Percentiles rank a stretch among this genome's conserved stretches.
These are phyloP conservation scores for Pochonia chlamydosporia DNA, from an alignment of 2,329 filamentous ascomycete species.

Conservation along the genomic window DNA sequence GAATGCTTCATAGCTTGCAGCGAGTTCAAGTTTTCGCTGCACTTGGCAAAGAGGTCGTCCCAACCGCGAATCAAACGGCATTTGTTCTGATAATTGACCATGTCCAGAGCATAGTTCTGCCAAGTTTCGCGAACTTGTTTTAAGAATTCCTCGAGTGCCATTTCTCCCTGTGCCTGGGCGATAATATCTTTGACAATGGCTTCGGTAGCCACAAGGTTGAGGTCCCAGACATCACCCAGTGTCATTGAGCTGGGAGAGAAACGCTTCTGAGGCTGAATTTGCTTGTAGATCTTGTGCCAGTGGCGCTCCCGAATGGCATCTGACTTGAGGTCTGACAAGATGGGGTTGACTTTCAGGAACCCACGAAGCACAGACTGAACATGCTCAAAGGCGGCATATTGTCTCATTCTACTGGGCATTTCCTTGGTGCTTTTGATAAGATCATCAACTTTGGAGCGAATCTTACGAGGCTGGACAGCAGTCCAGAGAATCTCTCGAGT, in stretches of 20 bases:
- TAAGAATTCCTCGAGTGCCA: slow-evolving; percentile 96
- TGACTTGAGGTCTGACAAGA: slow-evolving; percentile 87
- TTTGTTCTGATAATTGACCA: slow-evolving; percentile 97
- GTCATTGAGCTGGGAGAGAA: slow-evolving; percentile 94
- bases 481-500: slow-evolving; percentile 91
- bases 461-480: slow-evolving; percentile 89
- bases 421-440: slow-evolving; percentile 98
- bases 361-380: slow-evolving; percentile 87
- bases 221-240: slow-evolving; percentile 97
- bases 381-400: slow-evolving; percentile 99
- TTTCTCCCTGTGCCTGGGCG: slow-evolving; percentile 91
- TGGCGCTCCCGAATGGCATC: slow-evolving; percentile 95
- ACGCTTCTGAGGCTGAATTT: slow-evolving; percentile 83
- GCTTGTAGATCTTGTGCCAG: slow-evolving; percentile 97
- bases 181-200: slow-evolving; percentile 88
- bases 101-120: slow-evolving; percentile 89
- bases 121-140: slow-evolving; percentile 95
- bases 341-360: slow-evolving; percentile 82
- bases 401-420: slow-evolving; percentile 97
- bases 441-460: slow-evolving; percentile 81
- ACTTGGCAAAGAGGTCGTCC: slow-evolving; percentile 97
- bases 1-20: slow-evolving; percentile 98
- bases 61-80: slow-evolving; percentile 95
- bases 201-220: slow-evolving; percentile 85
- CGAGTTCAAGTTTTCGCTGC: slow-evolving; percentile 95